Conservation (phyloP, 2,329 filamentous ascomycete species). For the Fusarium sp. region DNA sequence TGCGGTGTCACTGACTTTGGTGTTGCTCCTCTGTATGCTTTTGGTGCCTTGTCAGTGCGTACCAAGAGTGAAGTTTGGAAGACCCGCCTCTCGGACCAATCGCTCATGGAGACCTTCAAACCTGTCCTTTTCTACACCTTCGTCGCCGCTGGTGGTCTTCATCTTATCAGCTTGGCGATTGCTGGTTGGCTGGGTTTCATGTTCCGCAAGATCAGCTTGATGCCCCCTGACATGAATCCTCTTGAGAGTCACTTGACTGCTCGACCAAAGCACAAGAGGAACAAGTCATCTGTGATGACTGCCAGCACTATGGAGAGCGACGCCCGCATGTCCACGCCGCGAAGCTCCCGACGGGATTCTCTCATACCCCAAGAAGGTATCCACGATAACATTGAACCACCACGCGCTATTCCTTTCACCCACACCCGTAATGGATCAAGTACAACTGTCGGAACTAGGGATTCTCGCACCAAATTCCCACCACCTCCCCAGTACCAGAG, state of each 20-base stretch:
- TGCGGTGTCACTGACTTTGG: constrained; percentile 77
- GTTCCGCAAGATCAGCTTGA: constrained; percentile 83
- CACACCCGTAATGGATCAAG: constrained; percentile 78
- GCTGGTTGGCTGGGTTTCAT: constrained; percentile 81
- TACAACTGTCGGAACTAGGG: constrained; percentile 66
- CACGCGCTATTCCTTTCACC: constrained; percentile 79
- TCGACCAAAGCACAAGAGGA: constrained; percentile 78
- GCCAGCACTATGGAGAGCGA: constrained; percentile 62
- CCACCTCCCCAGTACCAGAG: constrained; percentile 67
- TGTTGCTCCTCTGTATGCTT: constrained; percentile 68
- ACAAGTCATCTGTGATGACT: constrained; percentile 70
- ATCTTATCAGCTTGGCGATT: constrained; percentile 76
- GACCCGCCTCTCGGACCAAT: constrained; percentile 72
- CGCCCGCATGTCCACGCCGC: constrained; percentile 69
- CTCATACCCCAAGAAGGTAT: constrained; percentile 60
- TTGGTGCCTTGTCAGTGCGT: constrained; percentile 63
- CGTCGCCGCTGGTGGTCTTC: constrained; percentile 73
- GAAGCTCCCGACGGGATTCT: constrained; percentile 60
- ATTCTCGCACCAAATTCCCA: constrained; percentile 68
- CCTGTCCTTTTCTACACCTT: constrained; percentile 77
- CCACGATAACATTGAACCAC: constrained; percentile 61
- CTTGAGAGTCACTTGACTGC: constrained; percentile 88
- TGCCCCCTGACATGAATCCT: constrained; percentile 96
- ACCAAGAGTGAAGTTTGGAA: constrained; percentile 69
- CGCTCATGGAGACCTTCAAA: constrained; percentile 71